These are phyloP conservation scores for Cyclaneusma minus DNA, from an alignment of 2,329 filamentous ascomycete species.

Conservation along the genomic window DNA sequence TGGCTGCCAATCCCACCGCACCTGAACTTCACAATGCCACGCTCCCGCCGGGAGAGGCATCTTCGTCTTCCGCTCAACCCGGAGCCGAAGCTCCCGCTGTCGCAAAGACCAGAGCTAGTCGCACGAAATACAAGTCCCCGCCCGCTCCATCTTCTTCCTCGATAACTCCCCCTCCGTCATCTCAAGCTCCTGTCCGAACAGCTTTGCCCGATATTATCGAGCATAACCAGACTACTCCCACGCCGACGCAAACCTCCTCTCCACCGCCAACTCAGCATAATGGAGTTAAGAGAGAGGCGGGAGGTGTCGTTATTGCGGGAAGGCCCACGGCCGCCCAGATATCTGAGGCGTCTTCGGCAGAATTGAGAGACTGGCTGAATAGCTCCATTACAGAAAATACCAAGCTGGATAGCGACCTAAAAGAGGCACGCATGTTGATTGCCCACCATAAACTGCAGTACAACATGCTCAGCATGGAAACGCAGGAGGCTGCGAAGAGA, in stretches of 20 bases:
- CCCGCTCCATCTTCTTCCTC: slow-evolving; percentile 23
- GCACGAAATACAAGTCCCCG: slow-evolving; percentile 19
- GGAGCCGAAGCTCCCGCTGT: no score
- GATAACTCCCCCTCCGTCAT: slow-evolving; percentile 49
- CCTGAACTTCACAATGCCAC: no score
- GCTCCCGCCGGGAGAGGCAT: no score
- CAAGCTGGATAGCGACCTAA: slow-evolving; percentile 29
- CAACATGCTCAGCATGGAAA: slow-evolving; percentile 70
- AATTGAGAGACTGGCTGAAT: slow-evolving; percentile 41
- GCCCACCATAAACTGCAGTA: slow-evolving; percentile 87
- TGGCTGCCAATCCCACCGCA: no score
- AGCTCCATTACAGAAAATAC: slow-evolving; percentile 38
- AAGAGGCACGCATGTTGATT: slow-evolving; percentile 63
- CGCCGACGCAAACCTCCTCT: slow-evolving; percentile 11
- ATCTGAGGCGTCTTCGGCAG: slow-evolving; percentile 33
- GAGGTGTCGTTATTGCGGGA: slow-evolving; percentile 1
- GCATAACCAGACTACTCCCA: slow-evolving; percentile 6
- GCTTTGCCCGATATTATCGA: background rate
- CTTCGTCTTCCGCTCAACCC: no score
- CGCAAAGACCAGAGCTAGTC: no score
- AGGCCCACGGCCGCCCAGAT: slow-evolving; percentile 32
- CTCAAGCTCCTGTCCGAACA: slow-evolving; percentile 28
- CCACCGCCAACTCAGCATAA: slow-evolving; percentile 14
- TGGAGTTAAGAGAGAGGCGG: slow-evolving; percentile 9
- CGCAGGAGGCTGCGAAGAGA: slow-evolving; percentile 69